Conservation (phyloP, 345 rosid genomes). For the Bruguiera gymnorhiza region DNA sequence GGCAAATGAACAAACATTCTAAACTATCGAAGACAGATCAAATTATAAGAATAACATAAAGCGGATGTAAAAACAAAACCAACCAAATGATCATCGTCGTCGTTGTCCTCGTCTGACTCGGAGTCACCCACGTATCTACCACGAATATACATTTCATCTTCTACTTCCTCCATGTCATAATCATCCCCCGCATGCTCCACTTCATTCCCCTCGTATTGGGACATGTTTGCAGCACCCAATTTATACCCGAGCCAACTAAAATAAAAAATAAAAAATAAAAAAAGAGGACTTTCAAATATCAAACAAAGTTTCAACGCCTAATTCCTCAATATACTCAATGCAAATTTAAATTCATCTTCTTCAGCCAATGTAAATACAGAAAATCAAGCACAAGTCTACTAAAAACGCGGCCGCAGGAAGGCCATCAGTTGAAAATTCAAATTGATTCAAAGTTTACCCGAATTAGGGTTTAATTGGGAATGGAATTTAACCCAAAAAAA, state of each 20-base stretch:
- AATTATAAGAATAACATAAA: background rate
- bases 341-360: background rate
- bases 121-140: conserved; percentile 51
- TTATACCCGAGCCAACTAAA: conserved; percentile 20
- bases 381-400: background rate
- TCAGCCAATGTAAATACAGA: background rate
- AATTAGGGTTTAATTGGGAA: too few species aligned
- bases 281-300: background rate
- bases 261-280: background rate
- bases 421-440: too few species aligned
- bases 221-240: conserved; percentile 26
- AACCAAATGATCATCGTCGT: conserved; percentile 47
- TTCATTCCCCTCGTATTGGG: conserved; percentile 41
- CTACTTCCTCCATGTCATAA: conserved; percentile 52
- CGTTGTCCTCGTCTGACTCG: conserved; percentile 45
- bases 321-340: background rate
- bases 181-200: conserved; percentile 44
- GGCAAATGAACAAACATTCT: background rate
- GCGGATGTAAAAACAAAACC: conserved; percentile 9
- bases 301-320: background rate
- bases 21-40: background rate
- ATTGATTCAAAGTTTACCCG: too few species aligned
- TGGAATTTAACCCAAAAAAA: too few species aligned
- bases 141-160: conserved; percentile 44
- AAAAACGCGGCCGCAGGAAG: background rate